phyloP scores from a whole-genome alignment of 1,284 basidiomycete species.

The Moesziomyces sp. region DNA sequence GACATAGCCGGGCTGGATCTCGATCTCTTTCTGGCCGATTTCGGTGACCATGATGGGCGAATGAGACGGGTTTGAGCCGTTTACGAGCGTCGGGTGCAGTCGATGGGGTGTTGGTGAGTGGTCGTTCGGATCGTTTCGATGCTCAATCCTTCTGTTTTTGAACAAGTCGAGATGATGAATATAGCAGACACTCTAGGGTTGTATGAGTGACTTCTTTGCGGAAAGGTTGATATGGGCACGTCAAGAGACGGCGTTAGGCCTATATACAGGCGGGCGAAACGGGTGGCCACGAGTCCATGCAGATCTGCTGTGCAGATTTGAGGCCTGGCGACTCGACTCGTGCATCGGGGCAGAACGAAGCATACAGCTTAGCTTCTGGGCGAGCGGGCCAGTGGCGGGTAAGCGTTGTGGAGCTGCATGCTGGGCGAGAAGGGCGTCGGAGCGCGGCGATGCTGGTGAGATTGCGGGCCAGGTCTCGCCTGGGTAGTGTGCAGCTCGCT shows the following conservation, averaged over 20 bases:
- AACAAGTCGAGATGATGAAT: neutral
- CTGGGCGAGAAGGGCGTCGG: neutral
- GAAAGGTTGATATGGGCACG: neutral
- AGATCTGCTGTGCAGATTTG: neutral
- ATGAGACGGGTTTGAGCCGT: neutral
- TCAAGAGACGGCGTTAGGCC: neutral
- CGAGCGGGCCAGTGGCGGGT: too few species aligned
- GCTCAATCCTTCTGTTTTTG: neutral
- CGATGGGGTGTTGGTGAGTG: neutral
- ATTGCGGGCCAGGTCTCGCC: neutral
- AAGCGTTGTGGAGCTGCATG: too few species aligned
- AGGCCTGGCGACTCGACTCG: neutral
- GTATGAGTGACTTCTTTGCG: neutral
- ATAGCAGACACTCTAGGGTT: neutral
- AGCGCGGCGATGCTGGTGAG: neutral
- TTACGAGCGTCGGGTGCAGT: neutral
- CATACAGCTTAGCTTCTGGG: neutral
- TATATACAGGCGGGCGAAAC: neutral
- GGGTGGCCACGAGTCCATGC: neutral
- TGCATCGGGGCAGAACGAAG: neutral
- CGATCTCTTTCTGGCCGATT: constrained; percentile 47
- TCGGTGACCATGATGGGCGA: constrained; percentile 36
- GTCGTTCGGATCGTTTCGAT: neutral
- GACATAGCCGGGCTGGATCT: constrained; percentile 50
- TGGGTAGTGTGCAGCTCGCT: neutral